Evolutionary conservation across 192 early-diverging fungal genomes (phyloP).

Genomic region (Umbelopsis isabellina): DNA sequence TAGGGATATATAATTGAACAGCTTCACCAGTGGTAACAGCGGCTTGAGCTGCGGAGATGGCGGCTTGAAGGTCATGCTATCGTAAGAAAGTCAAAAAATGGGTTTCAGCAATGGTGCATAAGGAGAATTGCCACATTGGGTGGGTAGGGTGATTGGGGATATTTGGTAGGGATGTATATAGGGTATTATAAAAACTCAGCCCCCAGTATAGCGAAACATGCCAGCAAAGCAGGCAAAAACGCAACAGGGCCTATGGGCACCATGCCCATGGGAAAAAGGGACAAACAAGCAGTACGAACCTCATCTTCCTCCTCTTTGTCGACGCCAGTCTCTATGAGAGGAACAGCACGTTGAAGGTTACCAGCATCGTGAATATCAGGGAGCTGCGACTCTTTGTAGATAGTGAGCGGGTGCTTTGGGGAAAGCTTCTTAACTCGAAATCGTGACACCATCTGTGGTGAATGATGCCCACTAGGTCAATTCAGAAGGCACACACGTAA

Average conservation of each 20-base stretch:
- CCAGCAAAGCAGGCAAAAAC: conserved; percentile 16
- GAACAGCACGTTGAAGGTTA: conserved; percentile 56
- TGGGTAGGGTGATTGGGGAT: neutral
- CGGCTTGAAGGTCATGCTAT: conserved; percentile 89
- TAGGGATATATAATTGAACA: conserved; percentile 71
- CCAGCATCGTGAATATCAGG: conserved; percentile 72
- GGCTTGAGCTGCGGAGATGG: conserved; percentile 72
- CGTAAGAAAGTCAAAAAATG: conserved; percentile 41
- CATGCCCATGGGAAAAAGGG: conserved; percentile 16
- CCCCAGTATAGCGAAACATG: conserved; percentile 20
- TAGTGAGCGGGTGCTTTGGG: conserved; percentile 69
- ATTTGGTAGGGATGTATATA: conserved; percentile 23
- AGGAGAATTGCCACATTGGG: conserved; percentile 21
- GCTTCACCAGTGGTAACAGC: conserved; percentile 52
- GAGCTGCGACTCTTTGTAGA: conserved; percentile 75
- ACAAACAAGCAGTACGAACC: conserved; percentile 27
- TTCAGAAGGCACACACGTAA: conserved; percentile 18
- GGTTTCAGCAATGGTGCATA: conserved; percentile 20
- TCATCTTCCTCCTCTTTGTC: conserved; percentile 87
- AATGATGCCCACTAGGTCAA: conserved; percentile 22
- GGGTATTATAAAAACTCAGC: conserved; percentile 29
- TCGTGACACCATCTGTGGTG: conserved; percentile 36
- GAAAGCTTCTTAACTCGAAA: conserved; percentile 81
- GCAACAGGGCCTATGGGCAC: conserved; percentile 18
- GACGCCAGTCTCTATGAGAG: conserved; percentile 77